These are phyloP conservation scores for Heliamphora pulchella DNA, from an alignment of 179 eudicot genomes.

Conservation along the genomic window DNA sequence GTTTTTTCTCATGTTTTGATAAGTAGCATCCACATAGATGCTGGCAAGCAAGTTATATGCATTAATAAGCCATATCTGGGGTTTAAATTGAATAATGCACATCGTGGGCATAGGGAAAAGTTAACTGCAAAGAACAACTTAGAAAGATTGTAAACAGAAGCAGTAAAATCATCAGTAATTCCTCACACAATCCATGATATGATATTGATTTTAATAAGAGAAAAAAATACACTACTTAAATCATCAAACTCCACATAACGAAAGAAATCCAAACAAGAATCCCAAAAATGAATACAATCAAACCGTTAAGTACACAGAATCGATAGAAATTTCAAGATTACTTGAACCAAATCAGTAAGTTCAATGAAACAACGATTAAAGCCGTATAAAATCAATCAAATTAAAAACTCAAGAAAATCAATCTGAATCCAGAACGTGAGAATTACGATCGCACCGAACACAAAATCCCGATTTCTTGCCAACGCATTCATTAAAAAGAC, in stretches of 20 bases:
- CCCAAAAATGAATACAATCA: background rate
- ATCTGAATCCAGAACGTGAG: background rate
- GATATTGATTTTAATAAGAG: background rate
- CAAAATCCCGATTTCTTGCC: background rate
- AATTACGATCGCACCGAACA: background rate
- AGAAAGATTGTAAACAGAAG: background rate
- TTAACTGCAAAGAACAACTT: background rate
- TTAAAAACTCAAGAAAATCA: background rate
- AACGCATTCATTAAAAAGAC: background rate
- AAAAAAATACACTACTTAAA: background rate
- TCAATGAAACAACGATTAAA: background rate
- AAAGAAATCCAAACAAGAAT: background rate
- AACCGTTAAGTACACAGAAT: too few relatives aligned
- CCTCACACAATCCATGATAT: background rate
- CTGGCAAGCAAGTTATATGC: too few relatives aligned
- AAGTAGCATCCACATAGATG: background rate
- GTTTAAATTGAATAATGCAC: background rate
- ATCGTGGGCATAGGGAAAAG: background rate
- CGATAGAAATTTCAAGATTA: background rate
- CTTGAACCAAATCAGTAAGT: background rate
- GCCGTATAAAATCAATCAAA: background rate
- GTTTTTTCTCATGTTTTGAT: background rate
- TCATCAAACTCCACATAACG: background rate
- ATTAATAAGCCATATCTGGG: too few relatives aligned
- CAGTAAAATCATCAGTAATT: background rate